A percentile compares a stretch with the other conserved stretches of the same genome.
Conservation (phyloP, 1,284 basidiomycete genomes). For the Peniophora sp. region DNA sequence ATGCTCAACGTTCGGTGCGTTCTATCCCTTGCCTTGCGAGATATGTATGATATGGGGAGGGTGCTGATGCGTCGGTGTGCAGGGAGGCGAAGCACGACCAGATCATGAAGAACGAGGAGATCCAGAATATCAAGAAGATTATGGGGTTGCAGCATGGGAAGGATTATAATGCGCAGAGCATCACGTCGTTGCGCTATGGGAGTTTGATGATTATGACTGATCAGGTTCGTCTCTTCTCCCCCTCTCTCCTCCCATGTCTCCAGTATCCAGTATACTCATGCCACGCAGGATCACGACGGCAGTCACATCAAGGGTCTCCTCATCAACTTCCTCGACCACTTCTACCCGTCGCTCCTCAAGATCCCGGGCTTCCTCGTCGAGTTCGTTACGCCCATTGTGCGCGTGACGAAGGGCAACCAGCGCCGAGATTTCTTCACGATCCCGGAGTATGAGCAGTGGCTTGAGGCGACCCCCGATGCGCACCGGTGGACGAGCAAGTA, state of each 20-base stretch:
- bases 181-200: slow-evolving; percentile 82
- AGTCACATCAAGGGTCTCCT: slow-evolving; percentile 99
- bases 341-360: slow-evolving; percentile 92
- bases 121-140: slow-evolving; percentile 97
- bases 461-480: slow-evolving; percentile 72
- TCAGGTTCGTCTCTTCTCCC: slow-evolving; percentile 52
- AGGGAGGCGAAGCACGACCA: slow-evolving; percentile 87
- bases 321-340: slow-evolving; percentile 97
- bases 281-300: slow-evolving; percentile 96
- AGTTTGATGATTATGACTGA: slow-evolving; percentile 99
- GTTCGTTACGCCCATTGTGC: slow-evolving; percentile 98
- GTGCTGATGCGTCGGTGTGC: too few species aligned
- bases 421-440: slow-evolving; percentile 93
- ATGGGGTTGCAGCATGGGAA: slow-evolving; percentile 94
- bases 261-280: background rate
- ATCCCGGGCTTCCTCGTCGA: slow-evolving; percentile 93
- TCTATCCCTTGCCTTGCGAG: too few species aligned
- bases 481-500: slow-evolving; percentile 92
- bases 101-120: slow-evolving; percentile 97
- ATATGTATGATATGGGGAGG: too few species aligned
- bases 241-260: slow-evolving; percentile 2
- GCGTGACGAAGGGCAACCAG: slow-evolving; percentile 80
- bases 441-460: slow-evolving; percentile 94
- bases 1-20: slow-evolving; percentile 81
- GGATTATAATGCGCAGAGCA: slow-evolving; percentile 61